These are phyloP conservation scores for Phlebiopsis gigantea DNA, from an alignment of 768 basidiomycete genomes.

Conservation along the genomic window DNA sequence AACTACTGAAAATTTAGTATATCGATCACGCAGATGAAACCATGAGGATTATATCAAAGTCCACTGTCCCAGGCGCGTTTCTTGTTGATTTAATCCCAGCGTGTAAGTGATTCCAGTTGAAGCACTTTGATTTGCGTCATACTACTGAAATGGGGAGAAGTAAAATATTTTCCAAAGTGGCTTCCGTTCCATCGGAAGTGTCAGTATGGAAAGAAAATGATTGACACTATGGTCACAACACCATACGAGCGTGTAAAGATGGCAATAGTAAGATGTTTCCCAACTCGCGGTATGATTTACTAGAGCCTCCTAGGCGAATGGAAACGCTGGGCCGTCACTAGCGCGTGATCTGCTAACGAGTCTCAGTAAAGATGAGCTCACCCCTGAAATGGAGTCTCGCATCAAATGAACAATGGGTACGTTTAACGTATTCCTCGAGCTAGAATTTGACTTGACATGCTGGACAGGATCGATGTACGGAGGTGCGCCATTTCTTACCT, in stretches of 20 bases:
- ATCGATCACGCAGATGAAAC: constrained; percentile 5
- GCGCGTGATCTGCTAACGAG: constrained; percentile 9
- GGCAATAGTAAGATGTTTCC: constrained; percentile 15
- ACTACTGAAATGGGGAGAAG: constrained; percentile 3
- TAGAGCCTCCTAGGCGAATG: constrained; percentile 5
- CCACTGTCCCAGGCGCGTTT: constrained; percentile 4
- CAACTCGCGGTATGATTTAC: background rate
- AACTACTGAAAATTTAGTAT: background rate
- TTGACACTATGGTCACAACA: constrained; percentile 9
- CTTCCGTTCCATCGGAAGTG: constrained; percentile 21
- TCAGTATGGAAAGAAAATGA: constrained; percentile 1
- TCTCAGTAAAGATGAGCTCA: background rate
- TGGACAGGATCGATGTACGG: background rate
- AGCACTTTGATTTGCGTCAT: background rate
- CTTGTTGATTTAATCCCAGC: constrained; percentile 5
- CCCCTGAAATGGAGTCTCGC: background rate
- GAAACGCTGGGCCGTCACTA: constrained; percentile 14
- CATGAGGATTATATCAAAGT: background rate
- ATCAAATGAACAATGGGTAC: constrained; percentile 7
- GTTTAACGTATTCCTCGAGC: background rate
- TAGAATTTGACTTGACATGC: background rate
- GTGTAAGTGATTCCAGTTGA: background rate
- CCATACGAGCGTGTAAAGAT: constrained; percentile 20
- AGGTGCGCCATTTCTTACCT: background rate
- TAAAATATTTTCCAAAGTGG: constrained; percentile 21